These are phyloP conservation scores for Ceratobasidium sp. DNA, from an alignment of 1,284 basidiomycete genomes.

Conservation along the genomic window DNA sequence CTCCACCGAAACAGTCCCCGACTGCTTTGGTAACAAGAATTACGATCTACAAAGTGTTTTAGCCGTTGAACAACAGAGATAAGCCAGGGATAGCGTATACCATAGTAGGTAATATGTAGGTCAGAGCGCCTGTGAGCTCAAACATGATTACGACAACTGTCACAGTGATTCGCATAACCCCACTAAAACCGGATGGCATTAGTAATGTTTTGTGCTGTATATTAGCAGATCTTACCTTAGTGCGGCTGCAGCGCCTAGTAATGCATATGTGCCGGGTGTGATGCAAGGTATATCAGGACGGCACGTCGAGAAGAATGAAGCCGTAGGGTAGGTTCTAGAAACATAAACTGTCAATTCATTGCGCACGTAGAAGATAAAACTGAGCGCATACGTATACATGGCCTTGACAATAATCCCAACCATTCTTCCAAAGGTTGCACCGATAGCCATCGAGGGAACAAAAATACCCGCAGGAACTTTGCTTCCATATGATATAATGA, in stretches of 20 bases:
- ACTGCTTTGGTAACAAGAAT: conserved; percentile 97
- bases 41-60: conserved; percentile 76
- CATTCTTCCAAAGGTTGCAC: conserved; percentile 96
- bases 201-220: background rate
- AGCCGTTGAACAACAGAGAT: background rate
- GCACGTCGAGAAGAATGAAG: conserved; percentile 91
- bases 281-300: conserved; percentile 95
- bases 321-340: conserved; percentile 80
- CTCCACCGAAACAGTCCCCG: conserved; percentile 93
- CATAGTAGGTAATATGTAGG: conserved; percentile 99
- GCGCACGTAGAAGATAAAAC: background rate
- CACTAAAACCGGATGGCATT: conserved; percentile 64
- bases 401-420: conserved; percentile 96
- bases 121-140: conserved; percentile 97
- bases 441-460: conserved; percentile 97
- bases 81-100: conserved; percentile 61
- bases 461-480: conserved; percentile 99
- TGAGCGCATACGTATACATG: conserved; percentile 76
- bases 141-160: conserved; percentile 99
- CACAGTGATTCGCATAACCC: conserved; percentile 96
- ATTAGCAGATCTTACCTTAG: conserved; percentile 71
- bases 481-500: conserved; percentile 94
- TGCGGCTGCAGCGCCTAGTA: conserved; percentile 95
- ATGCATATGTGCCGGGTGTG: conserved; percentile 97
- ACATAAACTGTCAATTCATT: conserved; percentile 2